Evolutionary conservation across 202 grass and related monocot species (phyloP), one percentile per base, ranked within the genome.

Genomic region (Bolboschoenoplectus hybrid): DNA sequence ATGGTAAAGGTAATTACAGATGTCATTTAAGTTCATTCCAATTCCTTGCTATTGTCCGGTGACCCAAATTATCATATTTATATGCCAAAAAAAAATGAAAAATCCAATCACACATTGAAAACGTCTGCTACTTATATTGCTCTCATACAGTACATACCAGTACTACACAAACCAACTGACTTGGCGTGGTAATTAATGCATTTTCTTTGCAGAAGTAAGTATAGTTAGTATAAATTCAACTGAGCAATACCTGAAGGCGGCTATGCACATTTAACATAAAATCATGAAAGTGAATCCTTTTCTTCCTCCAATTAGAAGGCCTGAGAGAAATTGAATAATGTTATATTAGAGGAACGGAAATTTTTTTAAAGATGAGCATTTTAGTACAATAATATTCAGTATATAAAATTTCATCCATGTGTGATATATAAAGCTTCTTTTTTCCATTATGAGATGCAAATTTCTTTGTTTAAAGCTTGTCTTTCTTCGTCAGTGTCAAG

Each of bases 241-340:
- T 20, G n/a, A n/a, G 39, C 2, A 8, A 63, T 90, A 98, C 93
- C 93, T 98, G 96, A 50, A 98, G 91, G 52, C 84, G 87, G 89
- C 91, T 98, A 90, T 98, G 96, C 55, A 98, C 89, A 73, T 92
- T 92, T 86, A 98, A 88, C 96, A 98, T 98, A 66, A 98, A 94
- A 86, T 95, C 93, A 52, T 98, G 93, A 80, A 98, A 98, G 81
- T 98, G 96, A 81, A 98, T 95, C 57, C 96, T 87, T 67, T 89
- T 98, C 78, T 94, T 98, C 44, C 91, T 98, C 96, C 96, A 98
- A 90, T 92, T 94, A 85, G 82, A 86, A 83, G 96, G 91, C 69
- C 96, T 98, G 86, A 65, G 14, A 79, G 14, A 79, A 60, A 60
- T 40, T 40, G 14, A 58, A 19, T 34, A 41, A 58, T 79, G 32